These are phyloP conservation scores for Sodiomyces alkalinus DNA, from an alignment of 2,329 filamentous ascomycete genomes.

Conservation along the genomic window DNA sequence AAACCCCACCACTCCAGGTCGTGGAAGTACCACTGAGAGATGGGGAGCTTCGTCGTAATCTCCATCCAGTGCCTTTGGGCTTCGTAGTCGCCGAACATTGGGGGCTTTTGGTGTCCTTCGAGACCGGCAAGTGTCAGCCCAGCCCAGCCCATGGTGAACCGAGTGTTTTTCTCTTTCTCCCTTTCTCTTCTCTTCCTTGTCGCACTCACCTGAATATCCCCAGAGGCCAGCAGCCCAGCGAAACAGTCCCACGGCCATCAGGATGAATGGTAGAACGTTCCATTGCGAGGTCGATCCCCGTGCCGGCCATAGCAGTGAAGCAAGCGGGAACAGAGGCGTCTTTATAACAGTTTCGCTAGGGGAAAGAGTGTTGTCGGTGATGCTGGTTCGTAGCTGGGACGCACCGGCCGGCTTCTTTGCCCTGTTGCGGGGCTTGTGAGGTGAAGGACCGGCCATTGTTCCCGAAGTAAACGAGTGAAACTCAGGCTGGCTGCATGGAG, in stretches of 20 bases:
- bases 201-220: no score
- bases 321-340: slow-evolving; percentile 71
- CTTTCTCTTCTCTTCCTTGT: no score
- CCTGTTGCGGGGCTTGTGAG: slow-evolving; percentile 46
- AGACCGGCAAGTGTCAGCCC: no score
- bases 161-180: no score
- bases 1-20: slow-evolving; percentile 95
- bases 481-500: slow-evolving; percentile 1
- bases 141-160: no score
- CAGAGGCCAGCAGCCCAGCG: slow-evolving; percentile 85
- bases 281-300: slow-evolving; percentile 77
- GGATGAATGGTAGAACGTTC: slow-evolving; percentile 72
- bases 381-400: slow-evolving; percentile 4
- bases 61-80: slow-evolving; percentile 99
- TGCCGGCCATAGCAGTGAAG: slow-evolving; percentile 88
- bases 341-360: slow-evolving; percentile 17
- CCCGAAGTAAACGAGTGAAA: slow-evolving; percentile 6
- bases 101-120: slow-evolving; percentile 61
- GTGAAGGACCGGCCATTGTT: slow-evolving; percentile 36
- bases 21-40: slow-evolving; percentile 96
- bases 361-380: slow-evolving; percentile 2
- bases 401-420: slow-evolving; percentile 26
- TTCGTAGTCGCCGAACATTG: slow-evolving; percentile 95
- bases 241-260: slow-evolving; percentile 86
- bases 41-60: slow-evolving; percentile 72